Percentiles rank a stretch among this genome's conserved stretches.
Evolutionary conservation across 148 eudicot genomes (phyloP).

Genomic region (Chenopodium quinoa): DNA sequence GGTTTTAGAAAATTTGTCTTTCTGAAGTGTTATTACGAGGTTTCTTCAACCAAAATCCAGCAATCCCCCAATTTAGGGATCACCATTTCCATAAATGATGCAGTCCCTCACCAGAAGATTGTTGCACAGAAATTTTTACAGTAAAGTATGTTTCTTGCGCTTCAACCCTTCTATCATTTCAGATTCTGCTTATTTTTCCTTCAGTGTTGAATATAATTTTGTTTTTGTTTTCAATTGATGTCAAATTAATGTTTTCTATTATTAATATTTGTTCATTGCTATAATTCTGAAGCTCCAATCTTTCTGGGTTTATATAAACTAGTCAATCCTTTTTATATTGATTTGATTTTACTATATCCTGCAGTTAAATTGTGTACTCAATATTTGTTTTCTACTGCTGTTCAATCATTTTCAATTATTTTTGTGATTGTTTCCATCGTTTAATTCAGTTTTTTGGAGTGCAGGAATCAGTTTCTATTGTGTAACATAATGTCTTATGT

Average conservation of each 20-base stretch:
- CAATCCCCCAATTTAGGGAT: not conserved
- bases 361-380: not conserved
- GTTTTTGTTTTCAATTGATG: not conserved
- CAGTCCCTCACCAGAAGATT: slow-evolving; percentile 32
- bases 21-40: not conserved
- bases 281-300: not conserved
- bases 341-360: not conserved
- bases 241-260: not conserved
- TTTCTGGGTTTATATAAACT: not conserved
- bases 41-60: slow-evolving; percentile 11
- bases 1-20: not conserved
- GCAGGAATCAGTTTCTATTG: not conserved
- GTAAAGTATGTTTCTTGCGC: slow-evolving; percentile 34
- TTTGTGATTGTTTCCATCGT: not conserved
- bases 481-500: not conserved
- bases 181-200: not conserved
- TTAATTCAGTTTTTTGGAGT: not conserved
- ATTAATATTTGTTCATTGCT: not conserved
- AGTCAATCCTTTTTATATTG: not conserved
- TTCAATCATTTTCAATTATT: not conserved
- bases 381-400: not conserved
- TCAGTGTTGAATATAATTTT: not conserved
- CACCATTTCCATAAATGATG: slow-evolving; percentile 33
- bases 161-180: not conserved
- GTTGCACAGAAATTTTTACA: slow-evolving; percentile 28